Evolutionary conservation across 352 stramenopile genomes (phyloP).

Genomic region (Globisporangium orthogonon): DNA sequence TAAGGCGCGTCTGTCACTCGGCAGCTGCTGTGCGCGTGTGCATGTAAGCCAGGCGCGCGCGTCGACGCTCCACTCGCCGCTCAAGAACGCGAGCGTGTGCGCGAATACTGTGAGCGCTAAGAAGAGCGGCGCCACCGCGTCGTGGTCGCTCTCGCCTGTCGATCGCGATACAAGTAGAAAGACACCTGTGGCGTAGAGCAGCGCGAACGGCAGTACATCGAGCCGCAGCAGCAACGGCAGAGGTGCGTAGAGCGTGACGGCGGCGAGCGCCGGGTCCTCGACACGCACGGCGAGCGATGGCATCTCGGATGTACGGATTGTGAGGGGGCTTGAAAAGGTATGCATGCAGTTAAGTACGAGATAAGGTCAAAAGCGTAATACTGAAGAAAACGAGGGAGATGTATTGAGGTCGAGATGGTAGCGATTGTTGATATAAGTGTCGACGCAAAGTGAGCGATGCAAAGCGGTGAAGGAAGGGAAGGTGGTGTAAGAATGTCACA

Average conservation of each 20-base stretch:
- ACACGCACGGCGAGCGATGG: slow-evolving; percentile 24
- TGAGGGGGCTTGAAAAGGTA: not conserved
- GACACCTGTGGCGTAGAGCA: slow-evolving; percentile 30
- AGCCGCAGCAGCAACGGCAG: slow-evolving; percentile 45
- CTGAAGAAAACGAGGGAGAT: too few species aligned
- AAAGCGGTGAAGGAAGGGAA: not conserved
- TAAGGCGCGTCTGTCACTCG: not conserved
- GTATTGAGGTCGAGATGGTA: not conserved
- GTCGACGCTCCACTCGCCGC: slow-evolving; percentile 47
- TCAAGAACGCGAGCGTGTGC: slow-evolving; percentile 52
- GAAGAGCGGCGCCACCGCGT: slow-evolving; percentile 40
- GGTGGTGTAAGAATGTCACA: not conserved
- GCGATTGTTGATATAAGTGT: too few species aligned
- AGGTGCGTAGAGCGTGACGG: slow-evolving; percentile 53
- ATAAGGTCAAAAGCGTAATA: too few species aligned
- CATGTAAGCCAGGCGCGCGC: slow-evolving; percentile 31
- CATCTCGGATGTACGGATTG: not conserved
- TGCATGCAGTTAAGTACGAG: not conserved
- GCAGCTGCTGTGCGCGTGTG: slow-evolving; percentile 12
- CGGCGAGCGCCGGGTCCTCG: slow-evolving; percentile 42
- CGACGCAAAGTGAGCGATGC: not conserved
- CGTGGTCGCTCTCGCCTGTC: slow-evolving; percentile 7
- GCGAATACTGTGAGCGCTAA: slow-evolving; percentile 33
- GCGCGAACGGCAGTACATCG: slow-evolving; percentile 39
- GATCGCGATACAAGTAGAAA: slow-evolving; percentile 20